These are phyloP conservation scores for Achaetomiella virescens DNA, from an alignment of 495 filamentous ascomycete species.

Conservation along the genomic window DNA sequence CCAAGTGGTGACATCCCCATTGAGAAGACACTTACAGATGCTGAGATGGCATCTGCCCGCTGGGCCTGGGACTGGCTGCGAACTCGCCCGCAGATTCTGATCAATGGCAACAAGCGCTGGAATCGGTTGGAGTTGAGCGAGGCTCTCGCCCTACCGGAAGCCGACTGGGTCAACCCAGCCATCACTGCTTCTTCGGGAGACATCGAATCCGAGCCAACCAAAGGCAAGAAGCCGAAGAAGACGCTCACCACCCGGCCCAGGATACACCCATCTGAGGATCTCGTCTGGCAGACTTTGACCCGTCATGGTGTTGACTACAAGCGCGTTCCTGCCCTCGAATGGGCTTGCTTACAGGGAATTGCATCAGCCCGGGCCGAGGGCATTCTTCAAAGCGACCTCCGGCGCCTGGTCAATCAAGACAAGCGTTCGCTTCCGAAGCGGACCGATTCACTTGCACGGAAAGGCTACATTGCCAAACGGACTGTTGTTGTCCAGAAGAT, in stretches of 20 bases:
- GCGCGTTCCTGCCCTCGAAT: slow-evolving; percentile 61
- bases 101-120: slow-evolving; percentile 35
- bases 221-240: slow-evolving; percentile 20
- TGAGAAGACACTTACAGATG: slow-evolving; percentile 17
- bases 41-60: slow-evolving; percentile 30
- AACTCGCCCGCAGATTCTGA: slow-evolving; percentile 35
- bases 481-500: slow-evolving; percentile 55
- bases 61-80: slow-evolving; percentile 44
- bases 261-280: slow-evolving; percentile 37
- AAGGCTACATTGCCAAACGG: slow-evolving; percentile 82
- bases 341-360: slow-evolving; percentile 71
- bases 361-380: slow-evolving; percentile 63
- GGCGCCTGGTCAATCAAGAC: slow-evolving; percentile 71
- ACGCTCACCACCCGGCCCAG: slow-evolving; percentile 26
- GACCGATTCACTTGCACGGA: slow-evolving; percentile 64
- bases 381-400: slow-evolving; percentile 74
- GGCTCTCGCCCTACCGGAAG: slow-evolving; percentile 38
- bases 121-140: slow-evolving; percentile 38
- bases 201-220: background rate
- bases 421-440: slow-evolving; percentile 80
- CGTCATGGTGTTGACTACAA: slow-evolving; percentile 72
- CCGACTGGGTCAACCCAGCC: slow-evolving; percentile 3
- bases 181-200: background rate
- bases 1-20: slow-evolving; percentile 13
- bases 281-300: slow-evolving; percentile 69